These are phyloP conservation scores for Termitomyces sp. DNA, from an alignment of 768 basidiomycete genomes.

Conservation along the genomic window DNA sequence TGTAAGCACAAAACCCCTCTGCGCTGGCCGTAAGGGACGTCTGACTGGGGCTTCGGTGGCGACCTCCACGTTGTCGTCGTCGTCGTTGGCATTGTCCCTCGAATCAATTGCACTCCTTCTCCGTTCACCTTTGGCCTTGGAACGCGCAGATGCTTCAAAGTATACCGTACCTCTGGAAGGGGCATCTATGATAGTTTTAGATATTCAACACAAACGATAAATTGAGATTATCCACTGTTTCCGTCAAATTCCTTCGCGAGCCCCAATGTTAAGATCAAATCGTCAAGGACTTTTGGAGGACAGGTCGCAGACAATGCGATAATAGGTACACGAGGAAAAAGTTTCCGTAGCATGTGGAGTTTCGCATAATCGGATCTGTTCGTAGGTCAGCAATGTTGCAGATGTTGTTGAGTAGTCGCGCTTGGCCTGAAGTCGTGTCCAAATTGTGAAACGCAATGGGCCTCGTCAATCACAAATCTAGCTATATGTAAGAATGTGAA, in stretches of 20 bases:
- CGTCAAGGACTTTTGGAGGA: slow-evolving; percentile 70
- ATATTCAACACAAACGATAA: slow-evolving; percentile 4
- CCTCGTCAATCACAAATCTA: slow-evolving; percentile 79
- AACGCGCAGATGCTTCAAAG: slow-evolving; percentile 36
- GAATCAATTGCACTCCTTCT: slow-evolving; percentile 5
- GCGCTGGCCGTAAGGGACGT: not conserved
- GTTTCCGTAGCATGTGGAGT: slow-evolving; percentile 63
- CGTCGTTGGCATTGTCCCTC: slow-evolving; percentile 4
- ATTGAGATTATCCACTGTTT: slow-evolving; percentile 32
- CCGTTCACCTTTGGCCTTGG: slow-evolving; percentile 8
- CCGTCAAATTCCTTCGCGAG: slow-evolving; percentile 61
- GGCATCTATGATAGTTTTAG: slow-evolving; percentile 28
- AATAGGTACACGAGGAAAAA: slow-evolving; percentile 77
- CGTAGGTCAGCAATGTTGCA: not conserved
- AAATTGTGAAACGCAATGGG: slow-evolving; percentile 76
- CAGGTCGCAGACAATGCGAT: slow-evolving; percentile 85
- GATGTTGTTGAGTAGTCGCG: not conserved
- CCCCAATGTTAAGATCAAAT: slow-evolving; percentile 66
- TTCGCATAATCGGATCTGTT: slow-evolving; percentile 80
- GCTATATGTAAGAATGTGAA: slow-evolving; percentile 42
- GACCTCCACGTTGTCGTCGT: not conserved
- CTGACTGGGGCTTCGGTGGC: not conserved
- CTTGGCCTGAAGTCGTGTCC: slow-evolving; percentile 83
- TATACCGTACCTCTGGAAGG: slow-evolving; percentile 68
- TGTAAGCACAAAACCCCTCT: not conserved